Percentiles rank a stretch among this genome's conserved stretches.
phyloP scores from a whole-genome alignment of 2,329 filamentous ascomycete genomes.

The Hypoxylon sp. region DNA sequence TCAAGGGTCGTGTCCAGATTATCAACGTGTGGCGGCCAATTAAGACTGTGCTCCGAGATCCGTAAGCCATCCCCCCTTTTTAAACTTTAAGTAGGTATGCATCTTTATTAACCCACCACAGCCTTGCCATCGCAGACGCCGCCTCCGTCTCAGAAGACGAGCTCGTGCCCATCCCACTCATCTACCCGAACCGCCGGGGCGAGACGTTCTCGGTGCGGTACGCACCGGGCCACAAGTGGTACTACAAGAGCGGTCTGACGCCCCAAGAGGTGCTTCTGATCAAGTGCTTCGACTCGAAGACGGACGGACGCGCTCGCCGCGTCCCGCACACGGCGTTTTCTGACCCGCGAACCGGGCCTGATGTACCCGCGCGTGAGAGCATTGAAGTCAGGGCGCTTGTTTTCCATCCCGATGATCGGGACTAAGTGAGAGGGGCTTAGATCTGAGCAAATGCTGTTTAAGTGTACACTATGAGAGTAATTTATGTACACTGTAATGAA shows the following conservation, averaged over 20 bases:
- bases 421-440: constrained; percentile 39
- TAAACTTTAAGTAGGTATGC: too few relatives aligned
- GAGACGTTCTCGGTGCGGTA: constrained; percentile 65
- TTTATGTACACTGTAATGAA: constrained; percentile 9
- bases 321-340: constrained; percentile 71
- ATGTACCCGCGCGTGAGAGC: constrained; percentile 68
- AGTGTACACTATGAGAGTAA: constrained; percentile 7
- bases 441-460: background rate
- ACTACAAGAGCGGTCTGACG: constrained; percentile 65
- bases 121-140: constrained; percentile 66
- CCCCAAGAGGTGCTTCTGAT: constrained; percentile 70
- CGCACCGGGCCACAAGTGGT: constrained; percentile 64
- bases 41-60: constrained; percentile 66
- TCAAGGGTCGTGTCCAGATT: constrained; percentile 65
- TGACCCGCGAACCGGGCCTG: constrained; percentile 59
- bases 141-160: constrained; percentile 65
- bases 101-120: background rate
- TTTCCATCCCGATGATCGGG: constrained; percentile 62
- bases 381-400: constrained; percentile 70
- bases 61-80: constrained; percentile 43
- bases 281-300: constrained; percentile 73
- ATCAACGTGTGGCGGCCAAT: constrained; percentile 70
- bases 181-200: constrained; percentile 66
- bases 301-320: constrained; percentile 66
- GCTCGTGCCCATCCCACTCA: constrained; percentile 63